phyloP scores from a whole-genome alignment of 768 basidiomycete genomes.

The Termitomyces sp. region DNA sequence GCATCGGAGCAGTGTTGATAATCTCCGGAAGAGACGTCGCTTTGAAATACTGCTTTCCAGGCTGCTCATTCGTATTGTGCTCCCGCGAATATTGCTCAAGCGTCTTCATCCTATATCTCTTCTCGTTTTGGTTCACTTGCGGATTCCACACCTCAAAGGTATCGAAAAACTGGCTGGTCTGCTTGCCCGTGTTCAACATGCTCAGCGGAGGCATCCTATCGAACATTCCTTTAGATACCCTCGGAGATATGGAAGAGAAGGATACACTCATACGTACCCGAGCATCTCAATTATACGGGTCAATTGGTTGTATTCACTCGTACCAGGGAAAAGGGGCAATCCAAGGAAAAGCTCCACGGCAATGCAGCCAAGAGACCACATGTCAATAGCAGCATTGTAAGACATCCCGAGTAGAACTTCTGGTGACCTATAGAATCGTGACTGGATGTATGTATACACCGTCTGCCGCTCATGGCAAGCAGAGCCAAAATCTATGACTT shows the following conservation, averaged over 20 bases:
- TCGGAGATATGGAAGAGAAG: neutral
- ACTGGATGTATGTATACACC: constrained; percentile 99
- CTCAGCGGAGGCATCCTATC: constrained; percentile 80
- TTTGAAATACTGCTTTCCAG: constrained; percentile 98
- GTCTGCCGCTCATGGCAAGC: constrained; percentile 99
- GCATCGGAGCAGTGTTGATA: constrained; percentile 93
- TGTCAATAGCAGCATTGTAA: constrained; percentile 94
- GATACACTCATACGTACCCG: constrained; percentile 53
- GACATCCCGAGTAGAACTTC: constrained; percentile 94
- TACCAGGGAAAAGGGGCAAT: constrained; percentile 93
- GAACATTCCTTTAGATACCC: constrained; percentile 4
- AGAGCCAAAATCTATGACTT: constrained; percentile 98
- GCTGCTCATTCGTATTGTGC: constrained; percentile 93
- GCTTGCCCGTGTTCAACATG: constrained; percentile 96
- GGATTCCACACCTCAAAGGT: constrained; percentile 50
- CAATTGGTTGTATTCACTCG: constrained; percentile 98
- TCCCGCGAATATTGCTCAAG: constrained; percentile 95
- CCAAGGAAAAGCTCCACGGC: constrained; percentile 98
- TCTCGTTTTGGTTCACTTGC: constrained; percentile 68
- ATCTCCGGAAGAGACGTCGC: constrained; percentile 91
- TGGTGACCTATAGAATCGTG: constrained; percentile 96
- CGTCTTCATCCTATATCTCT: constrained; percentile 83
- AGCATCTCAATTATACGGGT: constrained; percentile 98
- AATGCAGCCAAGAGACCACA: constrained; percentile 99
- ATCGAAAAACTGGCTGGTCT: constrained; percentile 92